Evolutionary conservation across 805 yeast species (phyloP), one percentile per base, ranked within the genome.

Genomic region (Hanseniaspora jakobsenii): DNA sequence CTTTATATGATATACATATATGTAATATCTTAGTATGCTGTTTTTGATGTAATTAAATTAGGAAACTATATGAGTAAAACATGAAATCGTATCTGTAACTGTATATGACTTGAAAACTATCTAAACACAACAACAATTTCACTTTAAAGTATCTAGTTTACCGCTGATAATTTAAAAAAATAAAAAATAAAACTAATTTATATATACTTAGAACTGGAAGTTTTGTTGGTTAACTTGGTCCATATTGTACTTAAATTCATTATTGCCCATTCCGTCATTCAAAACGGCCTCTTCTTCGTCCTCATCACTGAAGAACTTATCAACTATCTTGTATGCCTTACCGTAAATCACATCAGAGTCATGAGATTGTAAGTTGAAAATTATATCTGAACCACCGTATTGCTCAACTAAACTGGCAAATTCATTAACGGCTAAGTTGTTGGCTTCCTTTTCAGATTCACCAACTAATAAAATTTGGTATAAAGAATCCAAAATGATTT

Each of bases 321-420:
- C 94, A 63, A 91, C 86, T 58, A 91, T 84, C 53, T 69, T 69
- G 67, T 74, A 91, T 27, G 97, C 93, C 67, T 86, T 87, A 60
- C 81, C 76, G 65, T 91, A 91, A 58, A 91, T 83, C 59, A 80
- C 83, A 60, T 89, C 93, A 65, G 89, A 91, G 58, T 78, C 83
- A 66, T 84, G 86, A 61, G 73, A 76, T 71, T 91, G 98, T 61
- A 94, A 82, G 50, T 83, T 85, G 64, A 81, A 81, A 55, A 91
- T 89, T 69, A 84, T 87, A 63, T 91, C 97, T 77, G 86, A 81
- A 51, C 98, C 98, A 56, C 96, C 97, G 35, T 96, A 96, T 63
- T 89, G 96, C 67, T 91, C 98, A 59, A 91, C 82, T 66, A 66
- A 85, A 50, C 86, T 72, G 22, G 97, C 95, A 60, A 87, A 81